Percentiles rank a stretch among this genome's conserved stretches.
Evolutionary conservation across 306 rosid species (phyloP).

Genomic region (Rosa chinensis): DNA sequence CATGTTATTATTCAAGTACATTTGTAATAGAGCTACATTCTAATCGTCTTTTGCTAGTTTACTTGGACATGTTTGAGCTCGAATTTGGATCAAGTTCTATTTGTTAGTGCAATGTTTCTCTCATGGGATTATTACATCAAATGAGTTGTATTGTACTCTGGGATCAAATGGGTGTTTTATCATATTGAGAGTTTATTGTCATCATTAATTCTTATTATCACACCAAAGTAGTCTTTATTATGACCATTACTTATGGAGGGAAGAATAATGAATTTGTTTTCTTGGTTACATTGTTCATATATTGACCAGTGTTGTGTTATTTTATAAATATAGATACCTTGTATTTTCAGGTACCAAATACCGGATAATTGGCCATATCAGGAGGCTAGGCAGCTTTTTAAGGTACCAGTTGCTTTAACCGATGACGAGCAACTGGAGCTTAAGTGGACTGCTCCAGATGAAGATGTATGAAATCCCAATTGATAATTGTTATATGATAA

Average conservation of each 20-base stretch:
- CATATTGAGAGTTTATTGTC: not conserved
- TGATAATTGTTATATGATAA: constrained; percentile 23
- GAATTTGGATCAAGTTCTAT: not conserved
- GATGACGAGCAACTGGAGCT: constrained; percentile 70
- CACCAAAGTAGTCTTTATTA: not conserved
- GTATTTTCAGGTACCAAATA: constrained; percentile 73
- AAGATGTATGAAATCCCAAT: constrained; percentile 57
- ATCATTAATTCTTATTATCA: not conserved
- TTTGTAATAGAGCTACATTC: not conserved
- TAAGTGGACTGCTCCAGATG: constrained; percentile 95
- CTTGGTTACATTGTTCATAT: constrained; percentile 8
- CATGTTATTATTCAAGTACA: not conserved
- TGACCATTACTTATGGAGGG: not conserved
- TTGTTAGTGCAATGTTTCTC: not conserved
- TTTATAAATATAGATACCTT: not conserved
- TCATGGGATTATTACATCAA: not conserved
- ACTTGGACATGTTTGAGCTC: not conserved
- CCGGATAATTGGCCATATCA: constrained; percentile 90
- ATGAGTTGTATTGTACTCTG: not conserved
- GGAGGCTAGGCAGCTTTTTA: constrained; percentile 86
- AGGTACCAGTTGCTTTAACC: constrained; percentile 67
- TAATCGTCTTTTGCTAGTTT: constrained; percentile 8
- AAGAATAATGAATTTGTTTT: not conserved
- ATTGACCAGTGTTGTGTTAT: not conserved
- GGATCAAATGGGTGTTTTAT: not conserved